phyloP scores from a whole-genome alignment of 2,329 filamentous ascomycete genomes.

The Bipolaris sorokiniana region DNA sequence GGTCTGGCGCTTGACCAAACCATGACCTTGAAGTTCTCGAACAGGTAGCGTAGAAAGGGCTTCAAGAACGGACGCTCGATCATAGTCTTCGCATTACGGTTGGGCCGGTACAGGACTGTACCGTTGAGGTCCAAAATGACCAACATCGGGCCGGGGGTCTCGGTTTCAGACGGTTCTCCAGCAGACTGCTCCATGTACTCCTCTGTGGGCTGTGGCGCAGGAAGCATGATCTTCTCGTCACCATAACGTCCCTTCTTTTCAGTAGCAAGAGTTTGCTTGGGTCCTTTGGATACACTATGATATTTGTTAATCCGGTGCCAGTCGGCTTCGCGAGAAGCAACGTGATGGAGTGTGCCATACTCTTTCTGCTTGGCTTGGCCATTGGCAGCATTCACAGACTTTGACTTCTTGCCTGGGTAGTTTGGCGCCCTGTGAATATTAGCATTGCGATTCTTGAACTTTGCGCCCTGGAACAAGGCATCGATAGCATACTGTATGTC shows the following conservation, averaged over 20 bases:
- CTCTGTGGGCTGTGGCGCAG: slow-evolving; percentile 65
- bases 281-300: slow-evolving; percentile 16
- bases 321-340: slow-evolving; percentile 2
- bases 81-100: slow-evolving; percentile 58
- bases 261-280: slow-evolving; percentile 7
- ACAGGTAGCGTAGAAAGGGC: slow-evolving; percentile 74
- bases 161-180: slow-evolving; percentile 38
- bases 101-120: slow-evolving; percentile 78
- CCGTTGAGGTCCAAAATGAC: slow-evolving; percentile 93
- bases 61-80: slow-evolving; percentile 70
- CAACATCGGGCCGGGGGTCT: slow-evolving; percentile 68
- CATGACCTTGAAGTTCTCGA: slow-evolving; percentile 77
- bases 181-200: slow-evolving; percentile 66
- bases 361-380: slow-evolving; percentile 23
- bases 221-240: slow-evolving; percentile 41
- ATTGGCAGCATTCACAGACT: slow-evolving; percentile 18
- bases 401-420: slow-evolving; percentile 23
- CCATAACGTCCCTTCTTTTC: slow-evolving; percentile 26
- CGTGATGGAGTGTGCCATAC: slow-evolving; percentile 26
- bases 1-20: slow-evolving; percentile 89
- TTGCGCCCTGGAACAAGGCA: slow-evolving; percentile 18
- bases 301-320: slow-evolving; percentile 32
- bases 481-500: slow-evolving; percentile 32
- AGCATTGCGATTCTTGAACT: slow-evolving; percentile 21
- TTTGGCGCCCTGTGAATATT: slow-evolving; percentile 24